Conservation (phyloP, 176 grass and related monocot genomes). For the Carex myosuroides region DNA sequence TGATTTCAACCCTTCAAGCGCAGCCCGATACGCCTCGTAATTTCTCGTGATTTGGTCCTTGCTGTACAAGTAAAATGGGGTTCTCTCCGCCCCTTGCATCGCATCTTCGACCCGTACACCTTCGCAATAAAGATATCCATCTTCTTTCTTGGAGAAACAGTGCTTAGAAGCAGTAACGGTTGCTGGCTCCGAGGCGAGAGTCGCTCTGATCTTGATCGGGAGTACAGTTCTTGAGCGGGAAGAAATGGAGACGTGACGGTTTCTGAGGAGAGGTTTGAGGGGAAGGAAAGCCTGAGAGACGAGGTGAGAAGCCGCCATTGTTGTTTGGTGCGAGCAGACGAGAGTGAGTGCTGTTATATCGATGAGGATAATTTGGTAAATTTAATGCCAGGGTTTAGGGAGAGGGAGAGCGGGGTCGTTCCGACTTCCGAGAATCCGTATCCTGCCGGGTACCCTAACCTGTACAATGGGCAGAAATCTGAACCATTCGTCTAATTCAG, state of each 20-base stretch:
- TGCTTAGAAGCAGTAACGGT: slow-evolving; percentile 31
- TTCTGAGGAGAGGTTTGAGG: slow-evolving; percentile 1
- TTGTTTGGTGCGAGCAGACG: slow-evolving; percentile 7
- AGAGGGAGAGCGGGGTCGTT: too few species aligned
- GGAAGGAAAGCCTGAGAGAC: slow-evolving; percentile 28
- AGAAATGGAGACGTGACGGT: slow-evolving; percentile 5
- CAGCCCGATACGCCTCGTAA: slow-evolving; percentile 58
- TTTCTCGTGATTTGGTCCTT: slow-evolving; percentile 87
- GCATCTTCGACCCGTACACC: slow-evolving; percentile 57
- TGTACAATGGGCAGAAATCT: too few species aligned
- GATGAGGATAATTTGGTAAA: neutral
- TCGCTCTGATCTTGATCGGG: slow-evolving; percentile 36
- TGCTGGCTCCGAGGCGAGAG: slow-evolving; percentile 9
- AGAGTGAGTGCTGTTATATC: neutral
- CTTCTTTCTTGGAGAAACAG: slow-evolving; percentile 57
- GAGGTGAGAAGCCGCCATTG: slow-evolving; percentile 60
- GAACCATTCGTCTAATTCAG: too few species aligned
- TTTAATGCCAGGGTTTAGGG: neutral
- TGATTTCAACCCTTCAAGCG: slow-evolving; percentile 66
- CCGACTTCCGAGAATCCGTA: too few species aligned
- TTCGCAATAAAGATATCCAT: slow-evolving; percentile 84
- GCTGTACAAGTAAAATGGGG: slow-evolving; percentile 95
- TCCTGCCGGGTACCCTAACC: too few species aligned
- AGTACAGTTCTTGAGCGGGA: neutral
- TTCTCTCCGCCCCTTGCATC: slow-evolving; percentile 65